A percentile compares a stretch with the other conserved stretches of the same genome.
Conservation (phyloP, 2,329 filamentous ascomycete species). For the Trichoderma sp. region DNA sequence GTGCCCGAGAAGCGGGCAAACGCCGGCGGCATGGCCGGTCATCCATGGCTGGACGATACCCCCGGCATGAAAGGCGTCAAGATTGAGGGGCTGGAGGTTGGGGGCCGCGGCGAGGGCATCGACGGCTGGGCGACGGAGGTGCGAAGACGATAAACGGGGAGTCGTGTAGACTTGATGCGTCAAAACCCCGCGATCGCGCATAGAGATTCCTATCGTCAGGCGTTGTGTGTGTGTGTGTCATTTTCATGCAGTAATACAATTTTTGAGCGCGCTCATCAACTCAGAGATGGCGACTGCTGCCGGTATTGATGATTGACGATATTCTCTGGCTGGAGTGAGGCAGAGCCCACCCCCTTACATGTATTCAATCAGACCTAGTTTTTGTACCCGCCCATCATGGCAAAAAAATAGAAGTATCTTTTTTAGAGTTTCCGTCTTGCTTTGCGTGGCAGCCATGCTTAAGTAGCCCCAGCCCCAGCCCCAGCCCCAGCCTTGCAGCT, state of each 20-base stretch:
- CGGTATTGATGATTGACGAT: background rate
- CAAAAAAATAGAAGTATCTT: background rate
- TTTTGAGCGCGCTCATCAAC: background rate
- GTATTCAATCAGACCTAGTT: background rate
- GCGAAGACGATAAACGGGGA: constrained; percentile 66
- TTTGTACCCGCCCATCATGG: background rate
- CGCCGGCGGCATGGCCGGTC: constrained; percentile 90
- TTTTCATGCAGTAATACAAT: background rate
- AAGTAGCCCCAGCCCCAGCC: too few relatives aligned
- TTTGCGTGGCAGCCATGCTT: background rate
- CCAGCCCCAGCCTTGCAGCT: background rate
- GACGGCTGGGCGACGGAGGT: constrained; percentile 91
- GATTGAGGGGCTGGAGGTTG: constrained; percentile 72
- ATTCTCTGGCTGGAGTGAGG: too few relatives aligned
- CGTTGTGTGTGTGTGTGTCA: background rate
- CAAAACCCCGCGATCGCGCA: constrained; percentile 1
- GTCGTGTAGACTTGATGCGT: constrained; percentile 16
- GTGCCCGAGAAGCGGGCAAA: constrained; percentile 88
- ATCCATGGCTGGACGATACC: constrained; percentile 79
- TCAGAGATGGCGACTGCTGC: background rate
- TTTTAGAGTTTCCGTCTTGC: background rate
- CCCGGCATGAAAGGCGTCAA: constrained; percentile 82
- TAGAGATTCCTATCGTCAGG: background rate
- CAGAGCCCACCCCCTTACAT: background rate
- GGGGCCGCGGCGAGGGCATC: constrained; percentile 85